These are phyloP conservation scores for Apiospora hydei DNA, from an alignment of 2,329 filamentous ascomycete genomes.

Conservation along the genomic window DNA sequence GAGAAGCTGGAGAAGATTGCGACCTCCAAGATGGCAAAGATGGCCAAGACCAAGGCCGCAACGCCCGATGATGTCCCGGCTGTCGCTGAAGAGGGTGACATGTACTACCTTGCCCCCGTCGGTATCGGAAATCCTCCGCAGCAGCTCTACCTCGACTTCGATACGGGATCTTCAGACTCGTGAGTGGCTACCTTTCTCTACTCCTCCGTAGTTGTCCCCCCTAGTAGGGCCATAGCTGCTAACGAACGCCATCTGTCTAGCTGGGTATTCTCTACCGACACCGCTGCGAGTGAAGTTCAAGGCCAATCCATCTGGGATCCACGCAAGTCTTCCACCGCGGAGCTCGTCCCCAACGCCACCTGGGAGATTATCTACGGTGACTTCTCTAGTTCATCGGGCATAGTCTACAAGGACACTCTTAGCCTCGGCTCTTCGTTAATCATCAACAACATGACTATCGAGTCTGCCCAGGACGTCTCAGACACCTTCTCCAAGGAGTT, in stretches of 20 bases:
- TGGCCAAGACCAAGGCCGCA: neutral
- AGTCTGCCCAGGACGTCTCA: constrained; percentile 55
- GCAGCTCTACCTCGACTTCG: constrained; percentile 55
- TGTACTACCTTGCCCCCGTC: constrained; percentile 53
- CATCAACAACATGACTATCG: constrained; percentile 54
- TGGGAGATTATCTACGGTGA: constrained; percentile 60
- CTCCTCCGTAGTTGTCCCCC: neutral
- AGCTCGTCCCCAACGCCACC: constrained; percentile 49
- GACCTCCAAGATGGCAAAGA: constrained; percentile 8
- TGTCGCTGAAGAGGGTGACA: constrained; percentile 48
- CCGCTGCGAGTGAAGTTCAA: constrained; percentile 50
- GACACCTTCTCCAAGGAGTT: constrained; percentile 50
- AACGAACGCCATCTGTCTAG: constrained; percentile 39
- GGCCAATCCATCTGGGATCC: constrained; percentile 54
- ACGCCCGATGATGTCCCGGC: constrained; percentile 45
- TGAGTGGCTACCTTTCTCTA: constrained; percentile 57
- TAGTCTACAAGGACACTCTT: constrained; percentile 59
- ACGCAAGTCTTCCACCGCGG: constrained; percentile 52
- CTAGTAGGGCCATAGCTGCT: neutral
- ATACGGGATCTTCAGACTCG: constrained; percentile 64
- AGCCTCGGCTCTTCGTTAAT: constrained; percentile 49
- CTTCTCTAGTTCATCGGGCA: constrained; percentile 49
- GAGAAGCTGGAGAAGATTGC: constrained; percentile 38
- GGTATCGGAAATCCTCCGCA: constrained; percentile 58
- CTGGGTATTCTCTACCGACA: constrained; percentile 63